phyloP scores from a whole-genome alignment of 2,329 filamentous ascomycete genomes.

The Aspergillus neoniger region DNA sequence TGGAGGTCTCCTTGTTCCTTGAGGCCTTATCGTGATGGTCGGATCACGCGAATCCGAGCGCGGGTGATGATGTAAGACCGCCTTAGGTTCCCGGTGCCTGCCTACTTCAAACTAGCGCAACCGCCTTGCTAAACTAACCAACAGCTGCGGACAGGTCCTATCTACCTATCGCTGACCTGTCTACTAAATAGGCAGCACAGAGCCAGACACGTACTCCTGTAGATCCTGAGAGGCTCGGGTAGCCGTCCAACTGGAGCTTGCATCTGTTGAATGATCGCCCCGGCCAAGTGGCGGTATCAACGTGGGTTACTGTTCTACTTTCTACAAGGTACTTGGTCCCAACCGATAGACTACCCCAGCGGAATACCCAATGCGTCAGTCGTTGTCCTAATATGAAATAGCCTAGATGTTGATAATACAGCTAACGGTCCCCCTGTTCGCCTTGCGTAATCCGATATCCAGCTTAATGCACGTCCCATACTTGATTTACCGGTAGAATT shows the following conservation, averaged over 20 bases:
- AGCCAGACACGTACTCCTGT: neutral
- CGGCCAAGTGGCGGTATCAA: neutral
- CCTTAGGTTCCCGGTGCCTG: conserved; percentile 4
- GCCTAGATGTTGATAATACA: conserved; percentile 34
- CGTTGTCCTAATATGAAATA: conserved; percentile 23
- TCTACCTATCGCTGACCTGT: neutral
- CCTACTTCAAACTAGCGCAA: conserved; percentile 1
- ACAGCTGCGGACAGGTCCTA: conserved; percentile 5
- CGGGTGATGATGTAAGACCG: conserved; percentile 18
- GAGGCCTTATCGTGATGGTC: neutral
- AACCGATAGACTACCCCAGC: conserved; percentile 1
- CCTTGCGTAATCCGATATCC: conserved; percentile 22
- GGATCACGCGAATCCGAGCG: conserved; percentile 5
- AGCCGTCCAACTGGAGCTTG: neutral
- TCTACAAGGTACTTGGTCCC: neutral
- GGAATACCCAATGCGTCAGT: conserved; percentile 10
- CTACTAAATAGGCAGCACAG: neutral
- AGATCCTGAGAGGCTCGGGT: neutral
- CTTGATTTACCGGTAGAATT: conserved; percentile 72
- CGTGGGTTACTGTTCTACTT: neutral
- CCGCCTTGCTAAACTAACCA: neutral
- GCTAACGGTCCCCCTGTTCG: conserved; percentile 26
- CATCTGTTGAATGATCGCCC: neutral
- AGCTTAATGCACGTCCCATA: conserved; percentile 8
- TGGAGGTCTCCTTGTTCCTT: neutral